A percentile compares a stretch with the other conserved stretches of the same genome.
These are phyloP conservation scores for Ceratocystis colombiana DNA, from an alignment of 2,329 filamentous ascomycete species.

Conservation along the genomic window DNA sequence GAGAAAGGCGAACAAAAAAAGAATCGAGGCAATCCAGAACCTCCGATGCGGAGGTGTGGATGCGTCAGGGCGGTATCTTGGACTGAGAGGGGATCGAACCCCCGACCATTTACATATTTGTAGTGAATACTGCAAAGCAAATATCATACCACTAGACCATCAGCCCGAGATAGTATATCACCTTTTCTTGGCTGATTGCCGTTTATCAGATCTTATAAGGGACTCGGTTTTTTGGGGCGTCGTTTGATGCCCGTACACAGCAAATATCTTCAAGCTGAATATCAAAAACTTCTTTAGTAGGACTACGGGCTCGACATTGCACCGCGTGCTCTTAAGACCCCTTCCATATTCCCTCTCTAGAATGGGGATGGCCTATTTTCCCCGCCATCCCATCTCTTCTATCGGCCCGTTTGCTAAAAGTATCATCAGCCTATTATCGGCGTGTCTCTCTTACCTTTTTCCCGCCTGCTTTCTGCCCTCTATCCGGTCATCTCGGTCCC, in stretches of 20 bases:
- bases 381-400: not conserved
- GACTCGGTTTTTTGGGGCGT: too few relatives aligned
- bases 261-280: too few relatives aligned
- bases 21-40: not conserved
- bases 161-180: slow-evolving; percentile 20
- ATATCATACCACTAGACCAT: slow-evolving; percentile 27
- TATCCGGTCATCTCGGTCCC: not conserved
- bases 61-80: not conserved
- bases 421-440: not conserved
- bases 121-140: slow-evolving; percentile 26
- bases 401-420: slow-evolving; percentile 16
- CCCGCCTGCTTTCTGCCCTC: not conserved
- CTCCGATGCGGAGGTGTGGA: not conserved
- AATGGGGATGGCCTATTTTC: not conserved
- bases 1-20: not conserved
- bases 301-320: not conserved
- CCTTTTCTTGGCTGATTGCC: not conserved
- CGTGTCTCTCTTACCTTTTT: too few relatives aligned
- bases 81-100: slow-evolving; percentile 27
- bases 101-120: slow-evolving; percentile 26
- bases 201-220: not conserved
- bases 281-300: too few relatives aligned
- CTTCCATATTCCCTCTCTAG: not conserved
- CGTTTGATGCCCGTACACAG: too few relatives aligned
- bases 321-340: not conserved